Base-by-base conservation (phyloP, 805 yeast species). In the Kodamaea jinghongensis region DNA sequence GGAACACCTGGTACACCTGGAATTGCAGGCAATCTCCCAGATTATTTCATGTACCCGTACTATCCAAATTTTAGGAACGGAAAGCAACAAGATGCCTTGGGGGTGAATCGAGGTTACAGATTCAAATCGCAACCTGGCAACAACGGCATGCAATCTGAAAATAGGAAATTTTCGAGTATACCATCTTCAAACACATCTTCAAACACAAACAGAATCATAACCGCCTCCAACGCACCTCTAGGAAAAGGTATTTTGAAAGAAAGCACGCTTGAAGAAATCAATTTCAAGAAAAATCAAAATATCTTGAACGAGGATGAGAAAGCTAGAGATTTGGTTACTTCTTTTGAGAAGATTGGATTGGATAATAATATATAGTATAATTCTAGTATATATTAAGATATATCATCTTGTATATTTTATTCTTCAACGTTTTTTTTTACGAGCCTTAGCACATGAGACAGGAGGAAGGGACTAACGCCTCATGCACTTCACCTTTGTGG, bases 251-350 rank as follows among this genome's bases (percentile, higher is more conserved):
- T 12, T 5, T 27, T 20, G 28, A 38, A 38, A 28, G 31, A 39
- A 25, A 33, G 31, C 11, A 39, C 31, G 12, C 11, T 25, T 3
- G 43, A 34, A 36, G 43, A 39, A 17, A 26, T 34, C 17, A 29
- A 17, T 17, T 39, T 39, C 36, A 23, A 27, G 17, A 31, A 39
- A 28, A 31, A 16, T 6, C 43, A 39, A 20, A 28, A 31, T 8
- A 45, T 40, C 17, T 31, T 50, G 27, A 49, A 46, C 34, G 63
- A 60, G 17, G 64, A 58, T 22, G 55, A 56, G 22, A 56, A 51
- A 41, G 65, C 65, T 6, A 45, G 63, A 23, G 62, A 58, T 2
- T 47, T 61, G 42, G 63, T 58, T 6, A 46, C 54, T 30, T 52
- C 63, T 3, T 51, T 61, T 14, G 43, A 35, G 17, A 39, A 34